Evolutionary conservation across 352 stramenopile genomes (phyloP), one percentile per base, ranked within the genome.

Genomic region (Globisporangium orthogonon): DNA sequence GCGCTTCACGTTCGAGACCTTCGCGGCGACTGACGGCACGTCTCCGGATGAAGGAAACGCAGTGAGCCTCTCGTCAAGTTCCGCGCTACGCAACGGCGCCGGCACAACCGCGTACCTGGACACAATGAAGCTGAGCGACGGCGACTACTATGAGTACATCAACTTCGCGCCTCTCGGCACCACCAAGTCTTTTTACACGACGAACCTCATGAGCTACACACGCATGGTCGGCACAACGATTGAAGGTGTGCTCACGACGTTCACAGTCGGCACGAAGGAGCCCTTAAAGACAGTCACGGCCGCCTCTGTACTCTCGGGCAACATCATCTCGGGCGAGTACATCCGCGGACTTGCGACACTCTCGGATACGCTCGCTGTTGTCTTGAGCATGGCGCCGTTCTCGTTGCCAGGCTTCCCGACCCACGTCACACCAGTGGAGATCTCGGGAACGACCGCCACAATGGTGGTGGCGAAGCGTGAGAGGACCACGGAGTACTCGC

Each of bases 41-140:
- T 67, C 44, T 2, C 54, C 66, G 0, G 48, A 41, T 9, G 54
- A 67, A 0, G 74, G 74, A 1, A 66, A 80, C 6, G 67, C 55
- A 0, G 72, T 88, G 46, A 81, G 72, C 31, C 72, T 77, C 47
- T 66, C 61, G 46, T 66, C 29, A 7, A 56, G 67, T 23, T 71
- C 62, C 10, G 45, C 54, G 15, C 58, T 89, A 3, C 74, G 76
- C 60, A 75, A 73, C 13, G 76, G 81, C 23, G 78, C 81, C 13
- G 78, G 81, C 31, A 91, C 78, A 18, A 87, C 81, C 1, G 76
- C 74, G 4, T 91, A 91, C 68, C 52, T 89, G 31, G 61, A 76
- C 53, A 63, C 58, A 39, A 29, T 70, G 29, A 67, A 60, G 18
- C 58, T 86, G 6, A 63, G 15, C 4, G 59, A 57, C 44, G 43